These are phyloP conservation scores for Metschnikowia borealis DNA, from an alignment of 805 yeast species.

Conservation along the genomic window DNA sequence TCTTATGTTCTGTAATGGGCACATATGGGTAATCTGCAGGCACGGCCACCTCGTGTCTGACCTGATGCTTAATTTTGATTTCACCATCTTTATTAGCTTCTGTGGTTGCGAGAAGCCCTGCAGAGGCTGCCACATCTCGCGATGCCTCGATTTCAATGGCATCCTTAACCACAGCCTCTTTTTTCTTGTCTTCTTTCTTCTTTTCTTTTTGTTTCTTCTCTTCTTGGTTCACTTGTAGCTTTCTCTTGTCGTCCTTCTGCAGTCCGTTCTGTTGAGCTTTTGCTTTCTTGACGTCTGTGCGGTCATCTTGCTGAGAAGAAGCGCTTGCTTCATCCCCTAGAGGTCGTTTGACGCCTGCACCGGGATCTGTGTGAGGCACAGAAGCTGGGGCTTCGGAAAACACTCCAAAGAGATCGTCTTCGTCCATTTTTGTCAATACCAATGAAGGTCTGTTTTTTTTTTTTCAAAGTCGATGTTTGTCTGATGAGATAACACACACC, in stretches of 20 bases:
- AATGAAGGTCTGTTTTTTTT: neutral
- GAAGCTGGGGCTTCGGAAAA: constrained; percentile 52
- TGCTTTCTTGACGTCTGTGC: neutral
- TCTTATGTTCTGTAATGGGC: constrained; percentile 85
- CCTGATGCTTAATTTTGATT: constrained; percentile 83
- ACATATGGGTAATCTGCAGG: constrained; percentile 87
- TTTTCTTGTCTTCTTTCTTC: constrained; percentile 28
- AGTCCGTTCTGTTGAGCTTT: neutral
- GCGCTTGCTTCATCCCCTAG: neutral
- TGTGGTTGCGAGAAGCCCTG: constrained; percentile 50
- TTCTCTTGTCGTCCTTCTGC: constrained; percentile 13
- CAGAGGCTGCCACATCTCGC: constrained; percentile 80
- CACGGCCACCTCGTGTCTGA: constrained; percentile 94
- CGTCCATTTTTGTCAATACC: constrained; percentile 24
- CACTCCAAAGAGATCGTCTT: constrained; percentile 60
- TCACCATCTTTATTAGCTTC: constrained; percentile 23
- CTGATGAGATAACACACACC: constrained; percentile 12
- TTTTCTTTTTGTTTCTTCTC: constrained; percentile 21
- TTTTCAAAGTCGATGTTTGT: neutral
- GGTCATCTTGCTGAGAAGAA: neutral
- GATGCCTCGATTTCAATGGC: constrained; percentile 85
- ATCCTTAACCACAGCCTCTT: constrained; percentile 78
- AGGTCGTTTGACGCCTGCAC: constrained; percentile 1
- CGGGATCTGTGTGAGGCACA: constrained; percentile 18
- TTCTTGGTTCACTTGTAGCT: constrained; percentile 35